Percentiles rank a stretch among this genome's conserved stretches.
phyloP scores from a whole-genome alignment of 495 filamentous ascomycete species.

The Rostrohypoxylon terebratum region DNA sequence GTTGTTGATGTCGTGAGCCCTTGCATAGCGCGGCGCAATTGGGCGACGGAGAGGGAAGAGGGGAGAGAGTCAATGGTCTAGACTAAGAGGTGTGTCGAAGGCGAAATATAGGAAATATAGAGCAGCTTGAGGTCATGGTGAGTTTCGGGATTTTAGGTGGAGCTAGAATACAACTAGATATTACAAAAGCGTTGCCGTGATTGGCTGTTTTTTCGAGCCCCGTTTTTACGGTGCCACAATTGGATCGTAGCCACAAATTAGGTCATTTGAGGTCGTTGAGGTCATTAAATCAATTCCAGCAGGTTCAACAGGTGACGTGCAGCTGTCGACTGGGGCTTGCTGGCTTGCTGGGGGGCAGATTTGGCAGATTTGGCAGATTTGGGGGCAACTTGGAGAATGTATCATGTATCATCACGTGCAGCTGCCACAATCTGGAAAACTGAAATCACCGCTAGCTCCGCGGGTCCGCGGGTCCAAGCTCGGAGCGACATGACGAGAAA shows the following conservation, averaged over 20 bases:
- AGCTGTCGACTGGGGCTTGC: neutral
- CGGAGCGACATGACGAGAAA: constrained; percentile 47
- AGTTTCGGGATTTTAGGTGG: constrained; percentile 49
- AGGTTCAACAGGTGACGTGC: neutral
- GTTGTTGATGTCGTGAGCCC: constrained; percentile 51
- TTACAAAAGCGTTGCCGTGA: constrained; percentile 49
- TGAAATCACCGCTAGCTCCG: constrained; percentile 45
- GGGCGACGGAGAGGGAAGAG: constrained; percentile 35
- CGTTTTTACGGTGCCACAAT: constrained; percentile 26
- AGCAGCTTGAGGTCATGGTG: constrained; percentile 43
- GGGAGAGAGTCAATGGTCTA: constrained; percentile 32
- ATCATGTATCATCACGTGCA: constrained; percentile 20
- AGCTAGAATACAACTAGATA: constrained; percentile 32
- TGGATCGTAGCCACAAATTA: constrained; percentile 35
- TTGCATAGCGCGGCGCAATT: constrained; percentile 49
- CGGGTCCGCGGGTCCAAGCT: constrained; percentile 37
- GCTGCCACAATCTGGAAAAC: neutral
- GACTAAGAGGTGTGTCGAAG: constrained; percentile 33
- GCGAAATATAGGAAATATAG: constrained; percentile 23
- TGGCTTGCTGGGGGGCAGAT: too few relatives aligned
- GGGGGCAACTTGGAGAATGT: too few relatives aligned
- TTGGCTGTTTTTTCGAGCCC: constrained; percentile 40
- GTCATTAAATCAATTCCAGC: neutral
- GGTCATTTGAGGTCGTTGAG: constrained; percentile 26
- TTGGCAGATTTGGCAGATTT: too few relatives aligned